These are phyloP conservation scores for Mycosarcoma mackinlayi DNA, from an alignment of 1,284 basidiomycete genomes.

Conservation along the genomic window DNA sequence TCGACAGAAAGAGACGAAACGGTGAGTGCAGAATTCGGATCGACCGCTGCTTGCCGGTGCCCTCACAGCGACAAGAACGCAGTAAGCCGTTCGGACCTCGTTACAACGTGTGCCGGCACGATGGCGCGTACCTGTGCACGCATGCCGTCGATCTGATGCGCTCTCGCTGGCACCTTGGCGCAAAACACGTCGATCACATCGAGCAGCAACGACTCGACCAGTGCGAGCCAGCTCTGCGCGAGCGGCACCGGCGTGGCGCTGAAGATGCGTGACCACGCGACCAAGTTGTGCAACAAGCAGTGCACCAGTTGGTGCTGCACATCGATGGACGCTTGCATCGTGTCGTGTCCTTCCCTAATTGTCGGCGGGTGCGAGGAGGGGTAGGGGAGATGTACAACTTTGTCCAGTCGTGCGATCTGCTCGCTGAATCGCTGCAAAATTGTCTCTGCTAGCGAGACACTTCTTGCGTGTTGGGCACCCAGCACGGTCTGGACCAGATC, in stretches of 20 bases:
- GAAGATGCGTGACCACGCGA: neutral
- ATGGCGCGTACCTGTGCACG: neutral
- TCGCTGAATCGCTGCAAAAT: slow-evolving; percentile 12
- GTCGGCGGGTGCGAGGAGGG: no score
- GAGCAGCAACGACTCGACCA: slow-evolving; percentile 8
- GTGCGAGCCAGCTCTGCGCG: neutral
- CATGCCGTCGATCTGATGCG: no score
- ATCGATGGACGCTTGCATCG: neutral
- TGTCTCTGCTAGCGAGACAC: slow-evolving; percentile 24
- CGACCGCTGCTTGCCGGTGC: no score
- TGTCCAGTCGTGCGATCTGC: slow-evolving; percentile 14
- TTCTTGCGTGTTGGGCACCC: slow-evolving; percentile 28
- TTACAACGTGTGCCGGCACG: neutral
- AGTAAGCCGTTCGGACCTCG: slow-evolving; percentile 4
- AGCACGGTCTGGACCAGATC: slow-evolving; percentile 41
- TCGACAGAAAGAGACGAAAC: no score
- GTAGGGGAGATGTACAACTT: slow-evolving; percentile 9
- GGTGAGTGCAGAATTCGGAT: no score
- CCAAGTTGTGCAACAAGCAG: slow-evolving; percentile 9
- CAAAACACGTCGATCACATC: no score
- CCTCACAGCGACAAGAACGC: no score
- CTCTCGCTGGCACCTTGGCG: no score
- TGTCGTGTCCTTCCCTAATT: neutral
- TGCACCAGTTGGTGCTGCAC: slow-evolving; percentile 1
- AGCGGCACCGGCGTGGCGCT: neutral